Conservation (phyloP, 108 stramenopile species). For the Asterionellopsis glacialis region DNA sequence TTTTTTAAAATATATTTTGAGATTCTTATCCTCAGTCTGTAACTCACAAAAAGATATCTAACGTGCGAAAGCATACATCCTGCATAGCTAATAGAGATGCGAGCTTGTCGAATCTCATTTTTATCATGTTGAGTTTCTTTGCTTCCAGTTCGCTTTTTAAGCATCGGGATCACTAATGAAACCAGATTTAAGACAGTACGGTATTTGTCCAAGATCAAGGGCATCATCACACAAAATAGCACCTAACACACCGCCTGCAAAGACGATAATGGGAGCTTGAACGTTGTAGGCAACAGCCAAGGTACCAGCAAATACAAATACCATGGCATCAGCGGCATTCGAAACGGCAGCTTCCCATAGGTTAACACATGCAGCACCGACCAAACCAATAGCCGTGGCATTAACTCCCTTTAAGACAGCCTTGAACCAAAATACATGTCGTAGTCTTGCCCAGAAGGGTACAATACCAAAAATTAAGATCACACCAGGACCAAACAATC, state of each 20-base stretch:
- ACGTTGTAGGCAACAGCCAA: conserved; percentile 60
- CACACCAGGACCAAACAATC: conserved; percentile 88
- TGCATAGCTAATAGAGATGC: too few species aligned
- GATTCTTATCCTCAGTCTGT: too few species aligned
- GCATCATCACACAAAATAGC: conserved; percentile 57
- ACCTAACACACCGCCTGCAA: conserved; percentile 71
- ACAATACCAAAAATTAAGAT: conserved; percentile 89
- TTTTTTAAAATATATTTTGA: too few species aligned
- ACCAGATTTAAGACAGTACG: conserved; percentile 22
- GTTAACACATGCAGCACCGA: conserved; percentile 82
- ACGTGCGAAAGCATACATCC: too few species aligned
- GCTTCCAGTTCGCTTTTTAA: too few species aligned
- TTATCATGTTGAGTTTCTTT: too few species aligned
- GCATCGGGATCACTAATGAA: not conserved
- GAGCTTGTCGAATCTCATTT: too few species aligned
- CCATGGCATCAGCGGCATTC: conserved; percentile 74
- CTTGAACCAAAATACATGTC: conserved; percentile 75
- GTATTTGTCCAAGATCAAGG: conserved; percentile 52
- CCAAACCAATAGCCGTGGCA: conserved; percentile 81
- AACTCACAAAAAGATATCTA: too few species aligned
- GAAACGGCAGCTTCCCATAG: conserved; percentile 67
- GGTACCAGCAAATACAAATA: conserved; percentile 57
- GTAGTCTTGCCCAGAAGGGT: conserved; percentile 88
- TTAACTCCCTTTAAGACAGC: conserved; percentile 77
- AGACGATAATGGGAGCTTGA: conserved; percentile 62